Base-by-base conservation (phyloP, 2,329 filamentous ascomycete genomes). In the Chrysosporium keratinophilum region DNA sequence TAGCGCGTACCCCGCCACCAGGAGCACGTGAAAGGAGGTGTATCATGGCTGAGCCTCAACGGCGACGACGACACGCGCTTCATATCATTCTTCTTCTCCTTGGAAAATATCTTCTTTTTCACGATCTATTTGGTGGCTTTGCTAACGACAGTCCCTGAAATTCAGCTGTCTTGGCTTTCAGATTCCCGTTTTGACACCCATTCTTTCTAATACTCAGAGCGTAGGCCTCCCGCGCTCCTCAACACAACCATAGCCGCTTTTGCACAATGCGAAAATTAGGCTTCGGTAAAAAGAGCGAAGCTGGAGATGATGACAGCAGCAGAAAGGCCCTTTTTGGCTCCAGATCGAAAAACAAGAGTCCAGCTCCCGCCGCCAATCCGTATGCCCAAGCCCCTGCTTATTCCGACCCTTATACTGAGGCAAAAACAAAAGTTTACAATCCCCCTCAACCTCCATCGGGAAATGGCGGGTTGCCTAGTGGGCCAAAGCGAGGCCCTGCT, bases 241-340 rank as follows among this genome's bases (percentile, higher is more conserved):
- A 3, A 28, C 3, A 7, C 23, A 28, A 4, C 3, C 23, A 28
- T 28, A 28, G 23, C 23, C 23, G 23, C 23, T 7, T 28, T 4
- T 7, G 7, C 23, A 28, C 34, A 49, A 64, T 64, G 62, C 57
- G 57, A 40, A 63, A 61, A 34, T 62, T 63, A 52, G 63, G 67
- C 39, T 72, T 80, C 60, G 67, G 72, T 57, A 79, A 78, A 65
- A 82, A 81, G 65, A 75, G 72, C 57, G 73, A 73, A 59, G 72
- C 73, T 57, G 75, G 70, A 62, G 78, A 78, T 58, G 75, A 77
- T 46, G 71, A 78, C 55, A 68, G 69, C 39, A 75, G 72, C 65
- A 77, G 79, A 65, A 71, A 70, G 54, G 77, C 78, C n/a, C 76
- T 83, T 33, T 83, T 83, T 61, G 78, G 79, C 59, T 72, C 71